phyloP scores from a whole-genome alignment of 2,329 filamentous ascomycete species.

The Fusarium tanahbumbuense region DNA sequence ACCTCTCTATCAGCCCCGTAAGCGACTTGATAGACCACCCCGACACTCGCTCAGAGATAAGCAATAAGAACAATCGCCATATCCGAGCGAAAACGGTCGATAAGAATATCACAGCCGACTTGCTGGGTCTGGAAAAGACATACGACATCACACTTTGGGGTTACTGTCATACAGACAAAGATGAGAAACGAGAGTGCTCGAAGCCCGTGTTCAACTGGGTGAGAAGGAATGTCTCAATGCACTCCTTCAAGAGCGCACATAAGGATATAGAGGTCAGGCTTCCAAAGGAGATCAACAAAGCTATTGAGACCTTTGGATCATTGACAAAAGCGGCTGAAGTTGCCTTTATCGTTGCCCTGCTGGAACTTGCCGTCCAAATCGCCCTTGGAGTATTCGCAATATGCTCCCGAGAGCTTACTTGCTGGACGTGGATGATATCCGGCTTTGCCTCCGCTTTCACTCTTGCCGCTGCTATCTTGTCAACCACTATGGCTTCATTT shows the following conservation, averaged over 20 bases:
- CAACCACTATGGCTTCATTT: not conserved
- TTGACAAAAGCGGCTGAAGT: not conserved
- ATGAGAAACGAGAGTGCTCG: not conserved
- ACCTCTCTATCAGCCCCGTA: not conserved
- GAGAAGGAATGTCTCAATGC: not conserved
- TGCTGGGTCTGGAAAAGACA: not conserved
- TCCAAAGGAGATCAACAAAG: not conserved
- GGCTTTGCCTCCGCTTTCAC: not conserved
- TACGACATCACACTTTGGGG: conserved; percentile 5
- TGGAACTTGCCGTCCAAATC: not conserved
- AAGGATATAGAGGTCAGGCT: not conserved
- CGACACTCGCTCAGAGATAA: not conserved
- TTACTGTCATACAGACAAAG: not conserved
- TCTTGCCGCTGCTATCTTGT: not conserved
- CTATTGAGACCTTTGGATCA: not conserved
- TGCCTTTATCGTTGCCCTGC: not conserved
- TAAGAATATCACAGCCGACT: not conserved
- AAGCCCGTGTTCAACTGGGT: not conserved
- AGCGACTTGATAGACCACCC: not conserved
- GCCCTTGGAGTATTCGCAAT: not conserved
- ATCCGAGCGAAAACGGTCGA: not conserved
- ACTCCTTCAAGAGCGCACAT: not conserved
- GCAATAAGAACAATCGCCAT: not conserved
- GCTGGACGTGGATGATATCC: conserved; percentile 2
- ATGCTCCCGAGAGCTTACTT: not conserved